Percentiles rank a stretch among this genome's conserved stretches.
These are phyloP conservation scores for Vigna unguiculata DNA, from an alignment of 306 rosid species.

Conservation along the genomic window DNA sequence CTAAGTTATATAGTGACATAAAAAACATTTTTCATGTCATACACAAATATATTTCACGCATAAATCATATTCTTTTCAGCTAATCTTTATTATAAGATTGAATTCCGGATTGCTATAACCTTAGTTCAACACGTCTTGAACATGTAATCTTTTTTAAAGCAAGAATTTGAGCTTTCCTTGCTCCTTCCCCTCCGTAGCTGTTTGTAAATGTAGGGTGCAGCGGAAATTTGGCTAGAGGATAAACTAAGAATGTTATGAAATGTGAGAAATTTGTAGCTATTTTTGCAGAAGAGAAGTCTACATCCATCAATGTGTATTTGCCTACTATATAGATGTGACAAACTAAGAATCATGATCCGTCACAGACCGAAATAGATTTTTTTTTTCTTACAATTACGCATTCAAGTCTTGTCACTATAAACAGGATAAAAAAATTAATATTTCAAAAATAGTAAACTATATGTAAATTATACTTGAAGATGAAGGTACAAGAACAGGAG, in stretches of 20 bases:
- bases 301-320: conserved; percentile 9
- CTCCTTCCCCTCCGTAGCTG: not conserved
- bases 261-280: too few species aligned
- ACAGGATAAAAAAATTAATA: conserved; percentile 3
- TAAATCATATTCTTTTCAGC: too few species aligned
- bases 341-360: conserved; percentile 20
- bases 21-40: too few species aligned
- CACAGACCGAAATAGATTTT: conserved; percentile 4
- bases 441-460: conserved; percentile 27
- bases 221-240: not conserved
- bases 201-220: not conserved
- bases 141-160: not conserved
- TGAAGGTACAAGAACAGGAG: conserved; percentile 24
- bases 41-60: too few species aligned
- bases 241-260: not conserved
- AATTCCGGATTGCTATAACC: too few species aligned
- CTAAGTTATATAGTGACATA: too few species aligned
- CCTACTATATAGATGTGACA: conserved; percentile 14
- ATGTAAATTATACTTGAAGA: conserved; percentile 28
- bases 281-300: not conserved
- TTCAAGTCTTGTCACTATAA: conserved; percentile 20
- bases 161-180: not conserved
- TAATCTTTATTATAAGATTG: too few species aligned
- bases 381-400: conserved; percentile 37
- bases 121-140: too few species aligned